A percentile compares a stretch with the other conserved stretches of the same genome.
phyloP scores from a whole-genome alignment of 1,139 yeast species.

The Suhomyces panamericanus region DNA sequence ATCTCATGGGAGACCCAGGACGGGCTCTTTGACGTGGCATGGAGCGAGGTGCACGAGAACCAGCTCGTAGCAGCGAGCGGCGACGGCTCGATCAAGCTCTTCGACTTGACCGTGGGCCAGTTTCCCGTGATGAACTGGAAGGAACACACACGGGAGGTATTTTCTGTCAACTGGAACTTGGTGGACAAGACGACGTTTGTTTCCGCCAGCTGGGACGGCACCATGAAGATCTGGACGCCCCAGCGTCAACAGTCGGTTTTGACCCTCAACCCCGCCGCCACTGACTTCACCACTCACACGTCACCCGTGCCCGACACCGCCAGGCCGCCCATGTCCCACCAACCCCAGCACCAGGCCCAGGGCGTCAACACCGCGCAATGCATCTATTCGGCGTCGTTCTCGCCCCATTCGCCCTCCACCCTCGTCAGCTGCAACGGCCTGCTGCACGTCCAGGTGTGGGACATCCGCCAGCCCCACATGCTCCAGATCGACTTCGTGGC shows the following conservation, averaged over 20 bases:
- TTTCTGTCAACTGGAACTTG: conserved; percentile 82
- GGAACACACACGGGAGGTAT: conserved; percentile 87
- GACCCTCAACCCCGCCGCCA: conserved; percentile 50
- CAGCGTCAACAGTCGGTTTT: conserved; percentile 55
- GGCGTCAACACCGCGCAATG: conserved; percentile 46
- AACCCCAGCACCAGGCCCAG: conserved; percentile 31
- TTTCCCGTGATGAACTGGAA: conserved; percentile 76
- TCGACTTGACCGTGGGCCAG: conserved; percentile 65
- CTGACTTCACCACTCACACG: conserved; percentile 30
- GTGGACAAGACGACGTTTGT: conserved; percentile 72
- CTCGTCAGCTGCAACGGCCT: conserved; percentile 79
- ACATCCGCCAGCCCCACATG: conserved; percentile 66
- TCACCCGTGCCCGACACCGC: conserved; percentile 26
- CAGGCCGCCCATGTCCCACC: conserved; percentile 38
- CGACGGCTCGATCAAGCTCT: conserved; percentile 82
- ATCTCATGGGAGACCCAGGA: conserved; percentile 86
- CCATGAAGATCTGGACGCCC: conserved; percentile 74
- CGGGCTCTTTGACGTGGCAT: conserved; percentile 81
- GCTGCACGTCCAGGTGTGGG: conserved; percentile 81
- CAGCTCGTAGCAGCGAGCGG: conserved; percentile 84
- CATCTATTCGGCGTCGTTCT: conserved; percentile 76
- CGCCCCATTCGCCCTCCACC: conserved; percentile 80
- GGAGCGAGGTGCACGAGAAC: conserved; percentile 91
- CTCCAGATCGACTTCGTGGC: conserved; percentile 63
- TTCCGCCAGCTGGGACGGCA: conserved; percentile 91